Percentiles rank a stretch among this genome's conserved stretches.
Evolutionary conservation across 164 flowering plant genomes (phyloP).

Genomic region (Magnolia sinica): DNA sequence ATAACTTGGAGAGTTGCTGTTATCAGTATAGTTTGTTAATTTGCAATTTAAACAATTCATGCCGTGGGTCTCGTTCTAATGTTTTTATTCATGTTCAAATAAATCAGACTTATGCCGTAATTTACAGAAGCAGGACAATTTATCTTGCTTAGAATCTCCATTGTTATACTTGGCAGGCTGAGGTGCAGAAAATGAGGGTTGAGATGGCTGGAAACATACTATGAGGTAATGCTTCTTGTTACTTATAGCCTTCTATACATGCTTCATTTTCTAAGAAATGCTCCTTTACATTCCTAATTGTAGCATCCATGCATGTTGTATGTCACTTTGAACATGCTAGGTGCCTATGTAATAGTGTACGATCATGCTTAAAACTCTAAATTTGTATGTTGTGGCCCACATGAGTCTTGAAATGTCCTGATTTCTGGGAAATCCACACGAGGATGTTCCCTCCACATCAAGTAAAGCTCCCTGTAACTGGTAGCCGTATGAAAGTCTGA

Average conservation of each 20-base stretch:
- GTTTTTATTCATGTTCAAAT: neutral
- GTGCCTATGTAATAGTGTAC: too few relatives aligned
- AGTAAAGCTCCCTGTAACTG: too few relatives aligned
- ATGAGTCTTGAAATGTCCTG: too few relatives aligned
- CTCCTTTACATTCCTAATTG: neutral
- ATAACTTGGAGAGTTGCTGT: neutral
- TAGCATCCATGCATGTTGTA: neutral
- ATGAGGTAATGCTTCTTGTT: constrained; percentile 45
- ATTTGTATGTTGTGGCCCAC: too few relatives aligned
- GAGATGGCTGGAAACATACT: constrained; percentile 92
- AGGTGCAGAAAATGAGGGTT: constrained; percentile 91
- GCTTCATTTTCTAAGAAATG: neutral
- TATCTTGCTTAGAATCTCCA: neutral
- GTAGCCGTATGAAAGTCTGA: too few relatives aligned
- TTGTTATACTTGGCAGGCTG: constrained; percentile 53
- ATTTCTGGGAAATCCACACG: too few relatives aligned
- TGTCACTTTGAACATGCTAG: too few relatives aligned
- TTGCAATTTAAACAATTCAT: neutral
- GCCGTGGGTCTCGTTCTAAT: neutral
- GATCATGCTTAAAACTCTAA: too few relatives aligned
- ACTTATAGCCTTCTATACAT: neutral
- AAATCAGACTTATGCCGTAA: neutral
- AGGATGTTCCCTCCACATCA: too few relatives aligned
- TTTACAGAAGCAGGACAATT: neutral
- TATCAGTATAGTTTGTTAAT: neutral